Evolutionary conservation across 83 land plant genomes (phyloP), one percentile per base, ranked within the genome.

Genomic region (Larix sibirica): DNA sequence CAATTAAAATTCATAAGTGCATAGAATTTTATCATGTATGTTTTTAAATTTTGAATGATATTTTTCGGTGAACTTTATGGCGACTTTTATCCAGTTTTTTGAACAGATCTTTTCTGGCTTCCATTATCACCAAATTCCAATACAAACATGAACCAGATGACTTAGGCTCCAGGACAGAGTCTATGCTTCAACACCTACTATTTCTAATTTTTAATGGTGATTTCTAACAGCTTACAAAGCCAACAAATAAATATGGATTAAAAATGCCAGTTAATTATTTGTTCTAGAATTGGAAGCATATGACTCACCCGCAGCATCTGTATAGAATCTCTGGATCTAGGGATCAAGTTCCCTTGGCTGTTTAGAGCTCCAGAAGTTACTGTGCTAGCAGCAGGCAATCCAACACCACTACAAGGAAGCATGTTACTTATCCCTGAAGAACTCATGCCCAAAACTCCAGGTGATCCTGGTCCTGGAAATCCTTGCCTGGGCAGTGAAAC

Each of bases 401-500:
- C 89, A 26, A 79, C 83, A 65, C 85, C 85, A 77, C 64, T 75
- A 74, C 86, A 74, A 6, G 91, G 83, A 60, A 87, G 80, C 86
- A 91, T 87, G 68, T 75, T 83, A 16, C 42, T 80, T 62, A 64
- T 20, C 3, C 87, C 91, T 62, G 91, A 66, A 21, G 89, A 79
- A 84, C 42, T 84, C 83, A 87, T 84, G 62, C 82, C 88, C 33
- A 89, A 61, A 83, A 86, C 83, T 40, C 88, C 40, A 36, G 94
- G 87, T n/a, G 93, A 81, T 33, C 83, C 85, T 40, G 89, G 64
- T 38, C 87, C 87, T 80, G 87, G 87, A 77, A 81, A 90, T 8
- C 88, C 91, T 64, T 91, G 92, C 82, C 95, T 89, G 44, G 93
- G 67, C 36, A 91, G 63, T 16, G 91, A 80, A 86, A 88, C 85